phyloP scores from a whole-genome alignment of 106 monocot species.

The Xerophyta viscosa region DNA sequence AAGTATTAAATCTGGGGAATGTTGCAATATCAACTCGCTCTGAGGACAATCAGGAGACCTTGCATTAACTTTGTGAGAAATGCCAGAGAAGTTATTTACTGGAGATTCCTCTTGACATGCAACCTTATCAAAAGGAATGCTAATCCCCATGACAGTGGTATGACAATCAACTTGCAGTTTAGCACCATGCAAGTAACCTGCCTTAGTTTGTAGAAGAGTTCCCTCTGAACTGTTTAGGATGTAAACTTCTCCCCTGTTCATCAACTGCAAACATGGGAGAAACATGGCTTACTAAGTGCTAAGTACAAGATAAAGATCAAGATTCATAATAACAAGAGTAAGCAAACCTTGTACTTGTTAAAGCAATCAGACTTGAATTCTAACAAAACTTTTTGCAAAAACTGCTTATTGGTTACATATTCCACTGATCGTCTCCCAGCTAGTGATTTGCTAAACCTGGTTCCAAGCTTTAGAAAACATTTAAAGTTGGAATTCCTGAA shows the following conservation, averaged over 20 bases:
- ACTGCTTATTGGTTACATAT: slow-evolving; percentile 4
- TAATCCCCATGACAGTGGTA: slow-evolving; percentile 39
- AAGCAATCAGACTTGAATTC: slow-evolving; percentile 60
- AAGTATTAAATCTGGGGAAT: slow-evolving; percentile 11
- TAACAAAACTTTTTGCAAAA: slow-evolving; percentile 31
- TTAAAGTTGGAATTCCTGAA: slow-evolving; percentile 13
- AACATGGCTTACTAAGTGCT: slow-evolving; percentile 4
- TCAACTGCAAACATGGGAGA: slow-evolving; percentile 20
- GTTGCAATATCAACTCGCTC: slow-evolving; percentile 18
- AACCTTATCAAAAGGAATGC: slow-evolving; percentile 26
- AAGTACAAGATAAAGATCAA: neutral
- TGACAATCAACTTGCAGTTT: slow-evolving; percentile 34
- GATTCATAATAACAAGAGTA: neutral
- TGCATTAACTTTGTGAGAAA: slow-evolving; percentile 9
- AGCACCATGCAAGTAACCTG: slow-evolving; percentile 4
- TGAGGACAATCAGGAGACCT: neutral
- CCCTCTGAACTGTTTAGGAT: slow-evolving; percentile 42
- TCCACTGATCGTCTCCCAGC: slow-evolving; percentile 4
- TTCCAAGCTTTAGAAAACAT: slow-evolving; percentile 15
- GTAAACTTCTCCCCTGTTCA: slow-evolving; percentile 46
- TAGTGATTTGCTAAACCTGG: slow-evolving; percentile 16
- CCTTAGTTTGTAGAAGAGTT: slow-evolving; percentile 1
- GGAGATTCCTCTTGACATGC: slow-evolving; percentile 2
- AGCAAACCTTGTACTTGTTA: slow-evolving; percentile 53
- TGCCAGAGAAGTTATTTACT: slow-evolving; percentile 7